Evolutionary conservation across 2,329 filamentous ascomycete species (phyloP).

Genomic region (Fusarium dlaminii): DNA sequence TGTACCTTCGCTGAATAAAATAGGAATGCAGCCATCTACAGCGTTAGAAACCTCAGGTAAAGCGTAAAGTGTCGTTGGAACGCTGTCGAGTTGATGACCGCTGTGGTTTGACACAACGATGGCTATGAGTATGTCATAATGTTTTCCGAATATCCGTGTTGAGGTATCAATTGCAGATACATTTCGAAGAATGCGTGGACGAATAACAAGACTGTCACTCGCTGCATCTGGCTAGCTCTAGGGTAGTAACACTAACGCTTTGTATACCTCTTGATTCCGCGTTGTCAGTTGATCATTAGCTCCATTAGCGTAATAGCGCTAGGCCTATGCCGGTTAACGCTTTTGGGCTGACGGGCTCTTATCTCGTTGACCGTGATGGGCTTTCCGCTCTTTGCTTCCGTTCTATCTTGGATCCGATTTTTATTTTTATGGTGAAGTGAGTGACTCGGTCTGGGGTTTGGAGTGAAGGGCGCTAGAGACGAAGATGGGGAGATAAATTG

Average conservation of each 20-base stretch:
- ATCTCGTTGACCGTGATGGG: not conserved
- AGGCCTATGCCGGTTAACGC: not conserved
- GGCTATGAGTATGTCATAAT: not conserved
- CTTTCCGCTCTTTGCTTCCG: not conserved
- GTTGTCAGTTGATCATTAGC: not conserved
- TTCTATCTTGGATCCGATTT: too few relatives aligned
- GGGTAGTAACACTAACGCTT: not conserved
- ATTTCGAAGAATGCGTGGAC: not conserved
- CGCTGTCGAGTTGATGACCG: not conserved
- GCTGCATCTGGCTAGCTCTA: not conserved
- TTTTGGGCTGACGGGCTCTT: not conserved
- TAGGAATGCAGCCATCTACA: accelerated
- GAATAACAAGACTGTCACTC: not conserved
- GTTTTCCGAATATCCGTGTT: not conserved
- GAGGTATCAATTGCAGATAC: too few relatives aligned
- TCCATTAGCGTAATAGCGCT: not conserved
- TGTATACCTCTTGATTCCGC: not conserved
- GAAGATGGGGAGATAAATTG: not conserved
- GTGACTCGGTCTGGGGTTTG: accelerated
- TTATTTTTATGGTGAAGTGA: too few relatives aligned
- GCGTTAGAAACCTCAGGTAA: not conserved
- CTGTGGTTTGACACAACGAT: not conserved
- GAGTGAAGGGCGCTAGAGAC: accelerated
- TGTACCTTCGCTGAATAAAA: not conserved
- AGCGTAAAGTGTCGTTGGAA: not conserved